These are phyloP conservation scores for Haplosporangium gracile DNA, from an alignment of 192 early-diverging fungal species.

Conservation along the genomic window DNA sequence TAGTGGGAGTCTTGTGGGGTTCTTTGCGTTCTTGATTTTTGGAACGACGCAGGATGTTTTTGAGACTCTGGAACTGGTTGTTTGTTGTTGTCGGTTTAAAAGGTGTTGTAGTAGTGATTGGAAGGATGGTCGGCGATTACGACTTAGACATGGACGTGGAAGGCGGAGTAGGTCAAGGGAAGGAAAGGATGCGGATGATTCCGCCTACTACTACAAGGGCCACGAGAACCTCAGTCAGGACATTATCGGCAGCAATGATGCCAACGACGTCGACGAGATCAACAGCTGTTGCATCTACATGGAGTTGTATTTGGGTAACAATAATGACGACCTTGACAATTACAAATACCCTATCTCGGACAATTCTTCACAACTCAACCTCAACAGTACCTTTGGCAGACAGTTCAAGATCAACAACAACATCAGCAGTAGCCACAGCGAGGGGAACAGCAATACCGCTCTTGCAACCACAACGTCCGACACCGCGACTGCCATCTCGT, in stretches of 20 bases:
- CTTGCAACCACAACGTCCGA: neutral
- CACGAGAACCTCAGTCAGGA: neutral
- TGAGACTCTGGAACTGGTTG: neutral
- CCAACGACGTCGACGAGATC: neutral
- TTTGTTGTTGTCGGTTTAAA: neutral
- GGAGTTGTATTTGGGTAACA: neutral
- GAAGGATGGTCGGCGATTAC: neutral
- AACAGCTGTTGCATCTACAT: neutral
- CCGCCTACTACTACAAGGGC: neutral
- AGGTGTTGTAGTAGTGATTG: neutral
- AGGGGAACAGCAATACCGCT: neutral
- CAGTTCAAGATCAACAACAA: neutral
- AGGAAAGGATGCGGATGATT: neutral
- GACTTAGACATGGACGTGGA: neutral
- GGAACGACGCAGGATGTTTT: neutral
- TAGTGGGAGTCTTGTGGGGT: slow-evolving; percentile 1
- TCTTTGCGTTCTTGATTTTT: neutral
- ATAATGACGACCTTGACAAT: neutral
- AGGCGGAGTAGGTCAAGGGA: neutral
- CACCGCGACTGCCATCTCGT: neutral
- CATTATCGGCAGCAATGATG: neutral
- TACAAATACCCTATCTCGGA: neutral
- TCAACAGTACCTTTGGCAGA: neutral
- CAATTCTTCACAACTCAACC: neutral
- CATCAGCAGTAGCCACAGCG: neutral